Percentiles rank a stretch among this genome's conserved stretches.
These are phyloP conservation scores for Trametes coccinea DNA, from an alignment of 768 basidiomycete genomes.

Conservation along the genomic window DNA sequence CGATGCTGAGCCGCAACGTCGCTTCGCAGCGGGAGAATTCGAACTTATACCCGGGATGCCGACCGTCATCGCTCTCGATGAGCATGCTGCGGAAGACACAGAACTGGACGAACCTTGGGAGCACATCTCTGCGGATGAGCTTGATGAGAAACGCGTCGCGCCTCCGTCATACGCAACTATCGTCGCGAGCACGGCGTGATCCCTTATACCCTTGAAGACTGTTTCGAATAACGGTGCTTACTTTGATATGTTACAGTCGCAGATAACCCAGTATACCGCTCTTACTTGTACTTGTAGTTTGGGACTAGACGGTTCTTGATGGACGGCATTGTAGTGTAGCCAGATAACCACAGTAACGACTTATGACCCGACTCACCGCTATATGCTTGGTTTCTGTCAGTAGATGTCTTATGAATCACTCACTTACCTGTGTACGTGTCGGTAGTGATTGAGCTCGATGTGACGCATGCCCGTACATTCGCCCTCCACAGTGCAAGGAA, in stretches of 20 bases:
- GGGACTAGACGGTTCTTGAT: neutral
- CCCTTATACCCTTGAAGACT: neutral
- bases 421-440: too few species aligned
- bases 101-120: constrained; percentile 65
- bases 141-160: constrained; percentile 34
- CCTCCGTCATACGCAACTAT: constrained; percentile 40
- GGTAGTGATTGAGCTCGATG: too few species aligned
- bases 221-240: neutral
- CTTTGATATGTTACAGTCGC: neutral
- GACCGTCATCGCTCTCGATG: constrained; percentile 60
- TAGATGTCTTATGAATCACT: too few species aligned
- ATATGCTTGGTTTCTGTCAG: too few species aligned
- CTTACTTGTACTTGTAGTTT: neutral
- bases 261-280: neutral
- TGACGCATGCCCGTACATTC: too few species aligned
- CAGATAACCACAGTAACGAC: constrained; percentile 18
- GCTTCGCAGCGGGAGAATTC: constrained; percentile 48
- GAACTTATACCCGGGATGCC: constrained; percentile 55
- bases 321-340: neutral
- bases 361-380: constrained; percentile 1
- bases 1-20: neutral
- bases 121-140: constrained; percentile 45
- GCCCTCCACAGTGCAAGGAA: neutral
- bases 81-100: constrained; percentile 34
- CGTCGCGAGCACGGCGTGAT: constrained; percentile 18